Percentiles rank a stretch among this genome's conserved stretches.
Conservation (phyloP, 2,329 filamentous ascomycete genomes). For the Didymella segeticola region DNA sequence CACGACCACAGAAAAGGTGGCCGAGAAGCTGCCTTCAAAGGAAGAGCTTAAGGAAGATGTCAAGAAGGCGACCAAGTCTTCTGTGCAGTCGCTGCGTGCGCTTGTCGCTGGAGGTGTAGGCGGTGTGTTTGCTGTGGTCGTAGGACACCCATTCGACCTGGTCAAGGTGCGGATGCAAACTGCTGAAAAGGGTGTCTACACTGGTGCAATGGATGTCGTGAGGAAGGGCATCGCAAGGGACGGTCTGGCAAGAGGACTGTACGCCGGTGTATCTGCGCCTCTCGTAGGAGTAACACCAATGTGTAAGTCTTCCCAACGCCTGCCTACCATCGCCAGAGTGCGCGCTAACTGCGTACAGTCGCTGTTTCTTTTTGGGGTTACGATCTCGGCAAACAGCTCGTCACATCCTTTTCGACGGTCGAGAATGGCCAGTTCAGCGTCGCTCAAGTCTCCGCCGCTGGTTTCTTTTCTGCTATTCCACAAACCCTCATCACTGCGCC, state of each 20-base stretch:
- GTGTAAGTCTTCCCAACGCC: slow-evolving; percentile 70
- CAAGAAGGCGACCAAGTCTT: slow-evolving; percentile 58
- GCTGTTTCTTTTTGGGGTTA: slow-evolving; percentile 82
- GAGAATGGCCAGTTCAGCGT: slow-evolving; percentile 78
- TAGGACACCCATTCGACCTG: slow-evolving; percentile 94
- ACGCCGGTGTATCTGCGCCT: slow-evolving; percentile 96
- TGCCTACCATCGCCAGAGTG: not conserved
- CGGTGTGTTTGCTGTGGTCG: slow-evolving; percentile 90
- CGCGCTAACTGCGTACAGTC: slow-evolving; percentile 51
- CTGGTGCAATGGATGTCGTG: slow-evolving; percentile 88
- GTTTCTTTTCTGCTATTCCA: slow-evolving; percentile 93
- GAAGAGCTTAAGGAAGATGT: slow-evolving; percentile 62
- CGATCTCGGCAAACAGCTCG: slow-evolving; percentile 90
- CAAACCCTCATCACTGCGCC: slow-evolving; percentile 99
- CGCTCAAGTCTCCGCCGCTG: slow-evolving; percentile 86
- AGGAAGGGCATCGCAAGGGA: slow-evolving; percentile 86
- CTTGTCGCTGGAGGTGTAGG: slow-evolving; percentile 90
- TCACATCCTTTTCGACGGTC: slow-evolving; percentile 70
- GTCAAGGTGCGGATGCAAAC: slow-evolving; percentile 98
- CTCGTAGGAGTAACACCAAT: slow-evolving; percentile 96
- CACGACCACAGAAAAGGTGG: slow-evolving; percentile 29
- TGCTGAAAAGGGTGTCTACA: slow-evolving; percentile 91
- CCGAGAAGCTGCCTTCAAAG: slow-evolving; percentile 42
- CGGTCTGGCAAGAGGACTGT: slow-evolving; percentile 79
- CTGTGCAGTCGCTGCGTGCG: slow-evolving; percentile 74